These are phyloP conservation scores for Penicillium sp. DNA, from an alignment of 2,329 filamentous ascomycete species.

Conservation along the genomic window DNA sequence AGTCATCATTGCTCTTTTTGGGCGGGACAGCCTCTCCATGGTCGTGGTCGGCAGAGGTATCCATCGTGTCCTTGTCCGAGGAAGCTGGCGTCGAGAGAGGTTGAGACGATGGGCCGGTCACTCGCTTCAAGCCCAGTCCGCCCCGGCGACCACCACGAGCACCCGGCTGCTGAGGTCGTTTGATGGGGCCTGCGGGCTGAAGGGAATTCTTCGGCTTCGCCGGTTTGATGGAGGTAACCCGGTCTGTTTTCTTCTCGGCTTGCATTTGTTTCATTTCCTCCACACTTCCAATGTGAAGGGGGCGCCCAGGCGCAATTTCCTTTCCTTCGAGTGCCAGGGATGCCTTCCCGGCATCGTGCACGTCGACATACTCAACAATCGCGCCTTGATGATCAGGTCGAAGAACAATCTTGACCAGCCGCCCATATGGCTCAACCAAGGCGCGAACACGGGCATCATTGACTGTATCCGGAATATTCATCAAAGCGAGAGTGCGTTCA, in stretches of 20 bases:
- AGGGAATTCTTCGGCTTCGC: slow-evolving; percentile 35
- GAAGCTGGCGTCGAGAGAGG: slow-evolving; percentile 4
- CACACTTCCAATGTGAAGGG: slow-evolving; percentile 46
- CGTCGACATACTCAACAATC: slow-evolving; percentile 71
- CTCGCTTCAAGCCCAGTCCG: slow-evolving; percentile 46
- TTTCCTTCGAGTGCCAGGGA: slow-evolving; percentile 42
- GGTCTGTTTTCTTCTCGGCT: slow-evolving; percentile 37
- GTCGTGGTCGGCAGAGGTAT: slow-evolving; percentile 25
- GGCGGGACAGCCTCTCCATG: slow-evolving; percentile 24
- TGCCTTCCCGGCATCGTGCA: slow-evolving; percentile 61
- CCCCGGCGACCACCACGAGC: slow-evolving; percentile 41
- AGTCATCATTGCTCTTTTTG: slow-evolving; percentile 54
- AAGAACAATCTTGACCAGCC: slow-evolving; percentile 68
- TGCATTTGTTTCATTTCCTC: slow-evolving; percentile 44
- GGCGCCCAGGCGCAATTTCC: slow-evolving; percentile 40
- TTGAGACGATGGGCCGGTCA: slow-evolving; percentile 16
- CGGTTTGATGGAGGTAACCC: slow-evolving; percentile 26
- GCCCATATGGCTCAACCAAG: slow-evolving; percentile 64
- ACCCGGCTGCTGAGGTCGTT: slow-evolving; percentile 43
- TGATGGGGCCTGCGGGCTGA: slow-evolving; percentile 33
- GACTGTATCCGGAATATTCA: slow-evolving; percentile 86
- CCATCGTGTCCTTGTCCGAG: slow-evolving; percentile 16
- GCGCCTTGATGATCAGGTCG: slow-evolving; percentile 79
- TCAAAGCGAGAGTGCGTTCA: slow-evolving; percentile 69
- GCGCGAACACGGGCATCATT: slow-evolving; percentile 77